These are phyloP conservation scores for Tilletia caries DNA, from an alignment of 1,284 basidiomycete species.

Conservation along the genomic window DNA sequence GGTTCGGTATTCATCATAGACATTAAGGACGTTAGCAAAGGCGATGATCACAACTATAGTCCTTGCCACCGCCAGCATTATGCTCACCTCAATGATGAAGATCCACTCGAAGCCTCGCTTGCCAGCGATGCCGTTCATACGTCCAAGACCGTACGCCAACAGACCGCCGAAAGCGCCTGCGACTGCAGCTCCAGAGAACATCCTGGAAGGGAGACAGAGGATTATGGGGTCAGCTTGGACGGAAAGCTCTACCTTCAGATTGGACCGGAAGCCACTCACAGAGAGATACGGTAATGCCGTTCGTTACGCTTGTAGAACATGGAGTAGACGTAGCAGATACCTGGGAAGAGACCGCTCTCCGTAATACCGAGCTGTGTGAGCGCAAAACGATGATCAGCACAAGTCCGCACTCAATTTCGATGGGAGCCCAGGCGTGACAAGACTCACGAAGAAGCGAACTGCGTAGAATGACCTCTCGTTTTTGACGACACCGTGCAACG, in stretches of 20 bases:
- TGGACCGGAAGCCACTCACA: conserved; percentile 59
- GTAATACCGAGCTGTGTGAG: conserved; percentile 27
- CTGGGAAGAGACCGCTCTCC: conserved; percentile 58
- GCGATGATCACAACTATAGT: too few species aligned
- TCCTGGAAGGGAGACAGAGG: neutral
- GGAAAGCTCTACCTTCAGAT: too few species aligned
- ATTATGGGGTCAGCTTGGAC: too few species aligned
- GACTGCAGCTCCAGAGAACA: conserved; percentile 24
- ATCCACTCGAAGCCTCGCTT: conserved; percentile 57
- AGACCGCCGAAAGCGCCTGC: conserved; percentile 44
- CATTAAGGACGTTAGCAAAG: too few species aligned
- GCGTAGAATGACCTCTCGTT: conserved; percentile 63
- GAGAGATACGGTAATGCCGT: conserved; percentile 63
- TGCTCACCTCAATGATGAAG: conserved; percentile 64
- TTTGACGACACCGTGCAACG: conserved; percentile 62
- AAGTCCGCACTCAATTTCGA: neutral
- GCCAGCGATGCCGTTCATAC: conserved; percentile 64
- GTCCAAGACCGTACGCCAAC: conserved; percentile 63
- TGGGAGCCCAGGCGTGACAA: neutral
- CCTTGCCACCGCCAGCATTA: conserved; percentile 30
- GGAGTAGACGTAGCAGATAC: conserved; percentile 64
- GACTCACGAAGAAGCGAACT: conserved; percentile 59
- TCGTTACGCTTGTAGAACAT: conserved; percentile 64
- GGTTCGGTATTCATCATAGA: too few species aligned
- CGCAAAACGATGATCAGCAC: neutral